Evolutionary conservation across 2,329 filamentous ascomycete species (phyloP), one percentile per base, ranked within the genome.

Genomic region (Elsinoe arachidis): DNA sequence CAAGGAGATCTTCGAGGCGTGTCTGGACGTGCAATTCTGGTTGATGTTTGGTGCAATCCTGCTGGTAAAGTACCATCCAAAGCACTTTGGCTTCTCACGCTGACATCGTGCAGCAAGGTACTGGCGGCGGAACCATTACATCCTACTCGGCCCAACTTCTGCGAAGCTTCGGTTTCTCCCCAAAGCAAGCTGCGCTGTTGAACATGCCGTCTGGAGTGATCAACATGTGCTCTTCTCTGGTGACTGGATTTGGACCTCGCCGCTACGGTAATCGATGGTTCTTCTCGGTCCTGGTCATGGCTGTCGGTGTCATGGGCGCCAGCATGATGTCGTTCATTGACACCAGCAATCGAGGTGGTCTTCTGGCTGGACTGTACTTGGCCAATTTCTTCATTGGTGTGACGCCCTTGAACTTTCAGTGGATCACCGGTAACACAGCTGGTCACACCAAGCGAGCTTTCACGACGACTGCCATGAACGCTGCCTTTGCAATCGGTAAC

Each of bases 381-480:
- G 62, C 67, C 38, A 68, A 68, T 46, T 59, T 64, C 21, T 65
- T 69, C 47, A 64, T 67, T 2, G 66, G 68, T 6, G 63, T 64
- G 2, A 56, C 70, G 5, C 65, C 66, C 10, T 59, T 73, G 5
- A 60, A 71, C 37, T 72, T 68, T 47, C 68, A 67, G 53, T 72
- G 71, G 63, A 59, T 65, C 1, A 63, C 65, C 2, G 62, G 84
- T 15, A 88, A 88, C 64, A 74, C 87, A 11, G 85, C 82, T 19
- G 85, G 86, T 0, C 83, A 86, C 63, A 88, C 85, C 1, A 88
- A 89, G 72, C 87, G 87, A 68, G 78, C 80, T 0, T 77, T 83
- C 5, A 81, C 80, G 6, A 78, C 87, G 2, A 83, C 84, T 4
- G 76, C 80, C 60, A 87, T 85, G 23, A 57, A 56, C 23, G 55